Evolutionary conservation across 2,329 filamentous ascomycete genomes (phyloP).

Genomic region (Epichloe hybrida): DNA sequence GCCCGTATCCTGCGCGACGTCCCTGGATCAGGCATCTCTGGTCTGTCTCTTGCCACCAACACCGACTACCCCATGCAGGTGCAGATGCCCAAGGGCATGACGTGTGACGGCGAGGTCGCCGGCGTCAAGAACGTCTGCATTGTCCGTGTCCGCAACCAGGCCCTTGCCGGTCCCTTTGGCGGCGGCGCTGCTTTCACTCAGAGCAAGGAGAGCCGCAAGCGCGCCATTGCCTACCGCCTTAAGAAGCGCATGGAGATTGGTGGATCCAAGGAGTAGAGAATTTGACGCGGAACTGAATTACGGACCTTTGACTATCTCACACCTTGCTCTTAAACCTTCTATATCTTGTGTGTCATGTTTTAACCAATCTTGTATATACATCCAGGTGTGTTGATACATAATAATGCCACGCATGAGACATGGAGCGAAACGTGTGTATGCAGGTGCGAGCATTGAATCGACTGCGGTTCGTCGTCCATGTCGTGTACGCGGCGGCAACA

Average conservation of each 20-base stretch:
- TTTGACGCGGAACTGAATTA: neutral
- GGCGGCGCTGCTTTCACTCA: conserved; percentile 5
- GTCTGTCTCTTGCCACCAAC: conserved; percentile 2
- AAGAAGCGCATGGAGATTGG: conserved; percentile 5
- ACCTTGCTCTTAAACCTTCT: no score
- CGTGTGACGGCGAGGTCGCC: conserved; percentile 4
- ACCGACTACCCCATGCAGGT: conserved; percentile 2
- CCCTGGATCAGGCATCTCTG: neutral
- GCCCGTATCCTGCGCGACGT: conserved; percentile 1
- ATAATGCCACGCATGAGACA: no score
- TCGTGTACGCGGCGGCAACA: no score
- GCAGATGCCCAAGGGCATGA: conserved; percentile 1
- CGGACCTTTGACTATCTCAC: no score
- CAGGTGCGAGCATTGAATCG: no score
- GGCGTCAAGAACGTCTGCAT: conserved; percentile 6
- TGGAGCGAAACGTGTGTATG: no score
- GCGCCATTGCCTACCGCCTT: conserved; percentile 4
- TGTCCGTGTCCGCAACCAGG: conserved; percentile 5
- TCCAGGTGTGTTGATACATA: no score
- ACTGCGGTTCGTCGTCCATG: no score
- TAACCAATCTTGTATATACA: no score
- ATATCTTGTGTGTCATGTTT: no score
- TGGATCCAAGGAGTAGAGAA: neutral
- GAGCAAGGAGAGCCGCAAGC: conserved; percentile 1
- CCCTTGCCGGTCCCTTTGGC: conserved; percentile 4